phyloP scores from a whole-genome alignment of 148 eudicot species.

The Hydrangea macrophylla region DNA sequence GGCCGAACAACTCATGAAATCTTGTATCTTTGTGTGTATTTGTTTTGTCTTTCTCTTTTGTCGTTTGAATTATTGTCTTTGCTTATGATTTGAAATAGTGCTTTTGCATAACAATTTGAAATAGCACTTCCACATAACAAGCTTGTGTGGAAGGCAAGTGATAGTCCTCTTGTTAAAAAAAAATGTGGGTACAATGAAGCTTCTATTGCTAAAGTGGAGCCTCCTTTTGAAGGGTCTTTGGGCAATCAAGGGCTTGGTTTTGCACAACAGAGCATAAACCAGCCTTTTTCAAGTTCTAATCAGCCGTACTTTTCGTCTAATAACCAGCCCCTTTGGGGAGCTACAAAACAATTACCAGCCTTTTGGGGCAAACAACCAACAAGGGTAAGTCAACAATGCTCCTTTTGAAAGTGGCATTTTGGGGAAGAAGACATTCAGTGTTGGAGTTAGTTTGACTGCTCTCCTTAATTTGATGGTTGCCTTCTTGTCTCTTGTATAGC shows the following conservation, averaged over 20 bases:
- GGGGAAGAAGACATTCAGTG: background rate
- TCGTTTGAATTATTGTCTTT: no score
- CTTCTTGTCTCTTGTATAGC: background rate
- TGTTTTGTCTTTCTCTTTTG: no score
- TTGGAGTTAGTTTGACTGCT: background rate
- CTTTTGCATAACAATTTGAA: no score
- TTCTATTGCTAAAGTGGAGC: background rate
- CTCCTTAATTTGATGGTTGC: background rate
- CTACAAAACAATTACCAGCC: background rate
- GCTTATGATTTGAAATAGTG: no score
- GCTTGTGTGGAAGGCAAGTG: background rate
- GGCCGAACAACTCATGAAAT: no score
- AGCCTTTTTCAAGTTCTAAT: no score
- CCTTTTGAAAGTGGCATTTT: background rate
- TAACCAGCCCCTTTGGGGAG: background rate
- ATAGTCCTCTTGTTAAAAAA: background rate
- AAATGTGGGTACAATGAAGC: background rate
- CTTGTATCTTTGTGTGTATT: no score
- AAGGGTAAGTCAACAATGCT: background rate
- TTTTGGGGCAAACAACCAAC: background rate
- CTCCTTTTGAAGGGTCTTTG: background rate
- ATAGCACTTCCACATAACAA: no score
- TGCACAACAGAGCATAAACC: no score
- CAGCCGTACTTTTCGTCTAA: no score
- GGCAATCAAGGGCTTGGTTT: no score